A percentile compares a stretch with the other conserved stretches of the same genome.
Evolutionary conservation across 768 basidiomycete genomes (phyloP).

Genomic region (Suillus tomentosus): DNA sequence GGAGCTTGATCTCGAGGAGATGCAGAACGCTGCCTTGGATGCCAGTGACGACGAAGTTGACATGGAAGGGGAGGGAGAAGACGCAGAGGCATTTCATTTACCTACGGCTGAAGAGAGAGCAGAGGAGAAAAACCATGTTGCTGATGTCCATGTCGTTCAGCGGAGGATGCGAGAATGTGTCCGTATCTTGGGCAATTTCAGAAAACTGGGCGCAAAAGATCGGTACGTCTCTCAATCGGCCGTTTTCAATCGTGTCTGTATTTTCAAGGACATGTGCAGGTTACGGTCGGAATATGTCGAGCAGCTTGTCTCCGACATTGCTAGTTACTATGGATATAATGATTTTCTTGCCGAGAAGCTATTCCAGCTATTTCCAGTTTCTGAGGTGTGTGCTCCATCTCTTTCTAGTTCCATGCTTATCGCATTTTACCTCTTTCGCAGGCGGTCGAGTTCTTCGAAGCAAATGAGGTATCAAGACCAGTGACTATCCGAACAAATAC

Average conservation of each 20-base stretch:
- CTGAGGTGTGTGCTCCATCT: conserved; percentile 62
- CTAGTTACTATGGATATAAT: conserved; percentile 97
- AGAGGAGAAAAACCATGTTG: conserved; percentile 66
- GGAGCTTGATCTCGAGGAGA: conserved; percentile 66
- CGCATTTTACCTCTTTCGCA: conserved; percentile 30
- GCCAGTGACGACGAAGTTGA: conserved; percentile 50
- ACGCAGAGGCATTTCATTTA: conserved; percentile 54
- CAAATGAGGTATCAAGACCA: conserved; percentile 93
- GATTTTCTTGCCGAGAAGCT: conserved; percentile 93
- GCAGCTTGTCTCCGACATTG: conserved; percentile 87
- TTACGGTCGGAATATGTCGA: conserved; percentile 88
- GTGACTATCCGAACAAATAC: conserved; percentile 99
- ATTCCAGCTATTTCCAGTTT: conserved; percentile 89
- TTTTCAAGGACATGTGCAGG: conserved; percentile 42
- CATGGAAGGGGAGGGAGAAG: conserved; percentile 41
- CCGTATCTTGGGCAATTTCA: conserved; percentile 72
- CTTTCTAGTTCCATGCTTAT: conserved; percentile 16
- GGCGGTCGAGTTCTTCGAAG: conserved; percentile 98
- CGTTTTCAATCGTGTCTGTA: conserved; percentile 9
- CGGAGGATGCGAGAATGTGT: conserved; percentile 79
- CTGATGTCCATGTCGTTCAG: conserved; percentile 76
- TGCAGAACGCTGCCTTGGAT: conserved; percentile 54
- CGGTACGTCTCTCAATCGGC: conserved; percentile 51
- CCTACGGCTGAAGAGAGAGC: conserved; percentile 74
- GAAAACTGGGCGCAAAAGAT: conserved; percentile 61